Base-by-base conservation (phyloP, 768 basidiomycete species). In the Jaapia argillacea region DNA sequence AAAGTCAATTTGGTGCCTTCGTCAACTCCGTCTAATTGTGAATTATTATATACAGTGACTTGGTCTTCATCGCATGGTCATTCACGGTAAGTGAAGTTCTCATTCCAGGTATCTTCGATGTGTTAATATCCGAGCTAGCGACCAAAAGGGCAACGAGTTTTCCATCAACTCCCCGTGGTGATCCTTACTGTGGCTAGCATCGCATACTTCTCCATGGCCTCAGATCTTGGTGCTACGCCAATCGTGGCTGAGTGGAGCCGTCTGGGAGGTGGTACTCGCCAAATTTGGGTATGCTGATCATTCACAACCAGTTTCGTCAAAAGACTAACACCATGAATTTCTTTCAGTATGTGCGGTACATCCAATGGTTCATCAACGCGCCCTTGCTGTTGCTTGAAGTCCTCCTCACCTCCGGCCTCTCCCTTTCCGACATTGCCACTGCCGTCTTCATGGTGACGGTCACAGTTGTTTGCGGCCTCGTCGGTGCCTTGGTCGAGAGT, bases 331-430 rank as follows among this genome's bases (percentile, higher is more conserved):
- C 27, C 42, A 31, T 2, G 7, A 3, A 4, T 38, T 14, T 7
- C n/a, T 16, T 26, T 4, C n/a, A 70, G 69, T 79, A 62, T 50
- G 72, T 67, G 1, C 64, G 72, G 28, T 77, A 74, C 48, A 72
- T 76, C 52, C 71, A 72, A 44, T 75, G 71, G 72, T 68, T 71
- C 45, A 71, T 76, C 63, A 75, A 69, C 39, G 72, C 73, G 4
- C 77, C 78, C 1, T 50, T 72, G 6, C 54, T 77, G 10, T 59
- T 79, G 3, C 63, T 77, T 36, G 54, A 60, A 23, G 50, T 78
- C 27, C 54, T 74, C 13, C 58, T 73, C 41, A 59, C 67, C 5
- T 71, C 75, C 22, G 69, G 64, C 13, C 54, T 76, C 36, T 63
- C 76, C 2, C 60, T 74, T 3, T 66, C 66, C 28, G 67, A 71